Evolutionary conservation across 2,329 filamentous ascomycete species (phyloP).

Genomic region (Whalleya microplaca): DNA sequence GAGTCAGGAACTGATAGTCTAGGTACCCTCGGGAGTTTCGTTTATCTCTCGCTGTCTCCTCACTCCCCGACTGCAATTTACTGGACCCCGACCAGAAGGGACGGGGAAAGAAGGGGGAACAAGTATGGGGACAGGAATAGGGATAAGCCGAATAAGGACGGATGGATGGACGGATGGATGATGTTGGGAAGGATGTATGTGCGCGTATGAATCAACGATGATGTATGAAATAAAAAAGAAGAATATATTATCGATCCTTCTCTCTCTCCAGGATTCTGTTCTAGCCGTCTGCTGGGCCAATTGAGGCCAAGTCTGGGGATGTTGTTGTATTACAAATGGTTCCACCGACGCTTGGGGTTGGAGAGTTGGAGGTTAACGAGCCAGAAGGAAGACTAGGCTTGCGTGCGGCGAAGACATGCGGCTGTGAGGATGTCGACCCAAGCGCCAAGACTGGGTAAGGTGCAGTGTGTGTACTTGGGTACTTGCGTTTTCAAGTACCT

Average conservation of each 20-base stretch:
- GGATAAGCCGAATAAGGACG: too few species aligned
- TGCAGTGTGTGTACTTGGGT: background rate
- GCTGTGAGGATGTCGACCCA: background rate
- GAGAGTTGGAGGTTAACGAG: background rate
- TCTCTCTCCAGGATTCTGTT: background rate
- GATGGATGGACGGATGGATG: too few species aligned
- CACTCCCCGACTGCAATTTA: too few species aligned
- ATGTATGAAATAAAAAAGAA: background rate
- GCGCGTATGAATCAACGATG: background rate
- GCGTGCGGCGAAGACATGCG: conserved; percentile 7
- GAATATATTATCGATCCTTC: background rate
- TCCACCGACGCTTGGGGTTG: background rate
- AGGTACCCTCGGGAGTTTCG: background rate
- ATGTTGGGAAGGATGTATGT: too few species aligned
- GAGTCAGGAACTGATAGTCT: conserved; percentile 15
- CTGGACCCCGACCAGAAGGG: too few species aligned
- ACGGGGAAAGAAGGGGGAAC: too few species aligned
- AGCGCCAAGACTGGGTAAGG: background rate
- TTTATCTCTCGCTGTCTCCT: background rate
- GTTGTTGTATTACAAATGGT: background rate
- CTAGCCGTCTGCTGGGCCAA: background rate
- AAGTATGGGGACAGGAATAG: too few species aligned
- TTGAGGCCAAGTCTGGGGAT: background rate
- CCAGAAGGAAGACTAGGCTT: background rate
- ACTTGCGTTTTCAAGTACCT: background rate